Evolutionary conservation across 352 stramenopile genomes (phyloP).

Genomic region (Peronosclerospora sorghi): DNA sequence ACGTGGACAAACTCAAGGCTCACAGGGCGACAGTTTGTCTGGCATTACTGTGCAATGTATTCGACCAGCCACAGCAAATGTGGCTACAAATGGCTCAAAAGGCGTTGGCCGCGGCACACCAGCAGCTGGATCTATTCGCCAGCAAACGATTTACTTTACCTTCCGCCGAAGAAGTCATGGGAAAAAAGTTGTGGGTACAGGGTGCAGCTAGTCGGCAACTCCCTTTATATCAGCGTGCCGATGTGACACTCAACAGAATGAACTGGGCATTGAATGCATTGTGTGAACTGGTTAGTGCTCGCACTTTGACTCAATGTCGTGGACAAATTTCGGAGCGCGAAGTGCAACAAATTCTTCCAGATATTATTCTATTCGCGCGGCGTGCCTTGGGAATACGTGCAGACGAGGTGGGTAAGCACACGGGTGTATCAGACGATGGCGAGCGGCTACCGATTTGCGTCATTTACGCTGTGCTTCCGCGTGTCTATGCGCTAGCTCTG

Average conservation of each 20-base stretch:
- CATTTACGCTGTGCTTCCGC: slow-evolving; percentile 54
- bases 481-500: slow-evolving; percentile 41
- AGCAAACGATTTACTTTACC: slow-evolving; percentile 29
- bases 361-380: slow-evolving; percentile 43
- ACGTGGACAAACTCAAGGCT: slow-evolving; percentile 10
- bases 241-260: slow-evolving; percentile 33
- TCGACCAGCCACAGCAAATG: slow-evolving; percentile 40
- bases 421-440: slow-evolving; percentile 67
- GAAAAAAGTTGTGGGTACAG: slow-evolving; percentile 58
- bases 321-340: slow-evolving; percentile 61
- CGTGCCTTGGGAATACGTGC: slow-evolving; percentile 51
- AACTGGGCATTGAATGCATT: slow-evolving; percentile 29
- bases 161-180: slow-evolving; percentile 17
- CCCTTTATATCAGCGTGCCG: slow-evolving; percentile 46
- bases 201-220: slow-evolving; percentile 20
- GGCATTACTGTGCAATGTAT: slow-evolving; percentile 40
- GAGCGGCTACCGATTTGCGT: slow-evolving; percentile 58
- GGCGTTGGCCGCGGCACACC: slow-evolving; percentile 43
- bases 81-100: slow-evolving; percentile 65
- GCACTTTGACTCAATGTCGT: slow-evolving; percentile 11
- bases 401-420: slow-evolving; percentile 72
- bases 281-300: slow-evolving; percentile 31
- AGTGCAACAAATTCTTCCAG: slow-evolving; percentile 46
- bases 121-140: slow-evolving; percentile 53
- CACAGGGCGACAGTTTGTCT: slow-evolving; percentile 31